Percentiles rank a stretch among this genome's conserved stretches.
Conservation (phyloP, 1,284 basidiomycete genomes). For the Ustilago nuda region DNA sequence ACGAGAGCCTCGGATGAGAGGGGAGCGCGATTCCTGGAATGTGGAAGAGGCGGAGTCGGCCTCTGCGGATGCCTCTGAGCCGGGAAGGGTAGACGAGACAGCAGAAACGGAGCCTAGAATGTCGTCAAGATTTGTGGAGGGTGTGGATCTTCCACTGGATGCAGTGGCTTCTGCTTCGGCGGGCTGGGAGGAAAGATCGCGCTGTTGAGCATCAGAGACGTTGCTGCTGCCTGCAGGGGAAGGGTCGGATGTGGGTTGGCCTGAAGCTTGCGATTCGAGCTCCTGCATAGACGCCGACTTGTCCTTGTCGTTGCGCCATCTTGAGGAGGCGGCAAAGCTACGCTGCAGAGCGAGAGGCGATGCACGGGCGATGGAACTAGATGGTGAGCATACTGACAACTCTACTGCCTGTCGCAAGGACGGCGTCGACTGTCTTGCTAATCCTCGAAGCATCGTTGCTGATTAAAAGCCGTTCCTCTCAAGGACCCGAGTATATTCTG, state of each 20-base stretch:
- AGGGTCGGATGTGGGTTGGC: constrained; percentile 30
- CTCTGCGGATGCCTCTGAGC: constrained; percentile 8
- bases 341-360: constrained; percentile 7
- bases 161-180: constrained; percentile 4
- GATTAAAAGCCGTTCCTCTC: no score
- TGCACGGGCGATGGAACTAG: constrained; percentile 11
- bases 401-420: constrained; percentile 9
- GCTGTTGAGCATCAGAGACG: constrained; percentile 34
- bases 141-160: constrained; percentile 18
- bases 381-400: constrained; percentile 13
- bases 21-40: constrained; percentile 16
- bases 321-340: constrained; percentile 19
- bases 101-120: constrained; percentile 45
- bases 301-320: constrained; percentile 20
- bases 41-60: neutral
- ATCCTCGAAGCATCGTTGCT: constrained; percentile 23
- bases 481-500: neutral
- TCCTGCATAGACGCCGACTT: constrained; percentile 27
- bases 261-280: constrained; percentile 38
- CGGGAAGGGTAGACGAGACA: constrained; percentile 21
- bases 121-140: constrained; percentile 43
- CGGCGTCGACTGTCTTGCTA: constrained; percentile 12
- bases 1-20: constrained; percentile 26
- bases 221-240: constrained; percentile 29
- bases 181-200: constrained; percentile 19